Evolutionary conservation across 495 filamentous ascomycete species (phyloP).

Genomic region (Lophiotrema nucula): DNA sequence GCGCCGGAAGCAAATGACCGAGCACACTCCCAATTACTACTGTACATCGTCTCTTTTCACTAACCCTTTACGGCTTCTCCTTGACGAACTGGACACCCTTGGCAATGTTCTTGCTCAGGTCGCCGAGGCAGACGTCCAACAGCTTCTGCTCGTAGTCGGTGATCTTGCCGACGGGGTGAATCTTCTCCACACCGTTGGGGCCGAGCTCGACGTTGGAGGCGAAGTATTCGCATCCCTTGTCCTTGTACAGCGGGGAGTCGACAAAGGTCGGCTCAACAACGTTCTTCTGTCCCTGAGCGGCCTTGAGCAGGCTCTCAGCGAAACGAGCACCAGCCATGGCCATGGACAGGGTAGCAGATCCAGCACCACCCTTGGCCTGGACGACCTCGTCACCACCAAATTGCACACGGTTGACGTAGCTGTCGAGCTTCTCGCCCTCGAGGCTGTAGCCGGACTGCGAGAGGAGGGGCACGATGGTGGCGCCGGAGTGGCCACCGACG

Average conservation of each 20-base stretch:
- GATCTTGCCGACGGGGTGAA: conserved; percentile 77
- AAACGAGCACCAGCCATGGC: conserved; percentile 97
- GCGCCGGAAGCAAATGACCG: too few species aligned
- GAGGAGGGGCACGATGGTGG: conserved; percentile 96
- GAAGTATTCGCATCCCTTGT: conserved; percentile 95
- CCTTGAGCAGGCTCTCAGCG: conserved; percentile 90
- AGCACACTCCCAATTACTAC: conserved; percentile 4
- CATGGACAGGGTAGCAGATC: conserved; percentile 98
- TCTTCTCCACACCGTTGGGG: conserved; percentile 93
- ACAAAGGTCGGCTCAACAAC: conserved; percentile 96
- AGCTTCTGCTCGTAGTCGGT: conserved; percentile 84
- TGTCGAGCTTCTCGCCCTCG: conserved; percentile 66
- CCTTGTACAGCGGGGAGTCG: conserved; percentile 95
- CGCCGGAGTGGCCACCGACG: conserved; percentile 93
- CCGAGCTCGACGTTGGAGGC: conserved; percentile 90
- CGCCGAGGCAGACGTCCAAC: conserved; percentile 74
- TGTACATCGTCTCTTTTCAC: conserved; percentile 13
- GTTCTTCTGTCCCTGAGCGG: conserved; percentile 89
- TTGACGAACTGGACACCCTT: conserved; percentile 73
- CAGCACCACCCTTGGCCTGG: conserved; percentile 97
- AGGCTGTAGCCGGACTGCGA: conserved; percentile 89
- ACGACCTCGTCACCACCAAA: conserved; percentile 99
- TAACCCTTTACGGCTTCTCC: conserved; percentile 68
- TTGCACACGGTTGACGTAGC: conserved; percentile 91
- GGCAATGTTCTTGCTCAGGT: conserved; percentile 86